Base-by-base conservation (phyloP, 371 early-diverging fungal species). In the Mucor sp. region DNA sequence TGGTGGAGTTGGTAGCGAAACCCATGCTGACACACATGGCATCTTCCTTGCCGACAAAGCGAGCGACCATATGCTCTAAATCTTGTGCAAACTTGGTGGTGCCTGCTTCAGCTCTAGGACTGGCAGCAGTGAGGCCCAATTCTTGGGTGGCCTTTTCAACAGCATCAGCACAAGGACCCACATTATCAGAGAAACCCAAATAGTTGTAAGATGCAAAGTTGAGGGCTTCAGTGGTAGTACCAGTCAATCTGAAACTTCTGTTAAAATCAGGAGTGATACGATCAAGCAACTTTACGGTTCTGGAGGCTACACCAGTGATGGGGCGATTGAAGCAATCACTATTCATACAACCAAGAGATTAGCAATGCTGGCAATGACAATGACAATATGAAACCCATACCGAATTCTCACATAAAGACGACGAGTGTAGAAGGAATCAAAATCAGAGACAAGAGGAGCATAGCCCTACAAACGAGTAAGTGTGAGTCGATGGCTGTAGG, bases 171-270 rank as follows among this genome's bases (percentile, higher is more conserved):
- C 98, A 97, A 7, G 93, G 91, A 3, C 97, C 98, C 23, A 91
- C 76, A 68, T 85, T 90, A 73, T 94, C 93, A 33, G 98, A 96
- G 84, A 99, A 99, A 1, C 99, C 99, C 39, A 99, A 90, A 76
- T 99, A 99, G 78, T 99, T 99, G 87, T 99, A 99, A 7, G 98
- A 98, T 12, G 96, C 94, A 73, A 99, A 83, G 76, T 99, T 99
- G 68, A 99, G 89, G n/a, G 89, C 87, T 71, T 92, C 89, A 37
- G 81, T 89, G 41, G 80, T 87, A 25, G 80, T 89, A 47, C 99
- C 99, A 32, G 98, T 97, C 67, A 95, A 76, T 33, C 79, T 70
- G 79, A 97, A 97, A 6, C 96, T 89, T 43, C 84, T 82, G 82
- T 98, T 96, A 67, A 89, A 91, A 75, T 99, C 96, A 27, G 79